Base-by-base conservation (phyloP, 163 green algal genomes). In the Chloroidium sp. region DNA sequence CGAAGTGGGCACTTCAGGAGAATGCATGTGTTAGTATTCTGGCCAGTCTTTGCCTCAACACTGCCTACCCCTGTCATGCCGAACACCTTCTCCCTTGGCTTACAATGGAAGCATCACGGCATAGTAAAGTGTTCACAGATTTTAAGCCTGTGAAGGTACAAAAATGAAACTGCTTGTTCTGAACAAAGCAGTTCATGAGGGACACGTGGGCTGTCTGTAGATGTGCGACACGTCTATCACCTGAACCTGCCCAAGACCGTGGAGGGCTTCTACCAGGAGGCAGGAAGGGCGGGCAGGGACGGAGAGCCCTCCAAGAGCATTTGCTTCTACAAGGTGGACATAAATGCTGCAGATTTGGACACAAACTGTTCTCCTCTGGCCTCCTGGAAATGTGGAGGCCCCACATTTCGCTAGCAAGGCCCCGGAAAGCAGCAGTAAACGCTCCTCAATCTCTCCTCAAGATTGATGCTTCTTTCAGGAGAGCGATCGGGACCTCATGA, bases 191-290 rank as follows among this genome's bases (percentile, higher is more conserved):
- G 36, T 36, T 36, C 36, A 36, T 36, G 36, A 36, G 36, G 36
- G 6, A 72, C 6, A 10, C 64, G 64, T 6, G 64, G 64, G 6
- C 8, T 62, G 74, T 0, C 57, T 79, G 69, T 84, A 85, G 86
- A 87, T 77, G 88, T 92, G 64, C 77, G 86, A 61, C 80, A 86
- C 10, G 88, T 92, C 69, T 75, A 86, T 4, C 88, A 92, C 74
- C 80, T 85, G 78, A 89, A 78, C 62, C 82, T 92, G 69, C 88
- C 88, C 69, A 85, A 86, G 62, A 83, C 78, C 10, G 13, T 91
- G 60, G 84, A 88, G 77, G 84, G 75, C 0, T 88, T 85, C 80
- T 88, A 87, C 76, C 87, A 89, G 81, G 87, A 91, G 79, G 81
- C 78, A 0, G 87, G 87, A 36, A 69, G 87, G 0, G 85, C 87